Percentiles rank a stretch among this genome's conserved stretches.
Conservation (phyloP, 352 stramenopile genomes). For the Phytophthora fragariae region DNA sequence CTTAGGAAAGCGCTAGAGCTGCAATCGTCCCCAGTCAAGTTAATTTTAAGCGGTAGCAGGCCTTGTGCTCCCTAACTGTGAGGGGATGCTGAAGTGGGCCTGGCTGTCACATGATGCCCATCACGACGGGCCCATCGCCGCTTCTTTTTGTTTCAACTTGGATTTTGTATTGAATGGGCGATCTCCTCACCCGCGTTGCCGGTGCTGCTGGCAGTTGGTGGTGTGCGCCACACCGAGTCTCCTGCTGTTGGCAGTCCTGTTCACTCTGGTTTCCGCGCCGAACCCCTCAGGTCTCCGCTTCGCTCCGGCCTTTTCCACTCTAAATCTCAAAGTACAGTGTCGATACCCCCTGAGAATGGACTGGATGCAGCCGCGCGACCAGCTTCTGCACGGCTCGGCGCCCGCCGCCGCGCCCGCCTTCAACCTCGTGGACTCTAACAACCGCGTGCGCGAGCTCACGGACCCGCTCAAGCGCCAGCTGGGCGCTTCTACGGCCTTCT, state of each 20-base stretch:
- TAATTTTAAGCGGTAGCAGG: too few relatives aligned
- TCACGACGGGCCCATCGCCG: slow-evolving; percentile 18
- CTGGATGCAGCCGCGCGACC: slow-evolving; percentile 63
- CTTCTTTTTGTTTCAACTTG: slow-evolving; percentile 37
- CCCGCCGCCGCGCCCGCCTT: slow-evolving; percentile 57
- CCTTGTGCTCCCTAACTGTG: slow-evolving; percentile 20
- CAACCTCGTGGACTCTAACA: slow-evolving; percentile 75
- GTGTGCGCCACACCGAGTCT: slow-evolving; percentile 28
- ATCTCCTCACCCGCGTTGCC: slow-evolving; percentile 31
- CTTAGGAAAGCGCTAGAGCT: background rate
- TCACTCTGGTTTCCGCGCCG: slow-evolving; percentile 43
- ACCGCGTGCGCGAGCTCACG: slow-evolving; percentile 75
- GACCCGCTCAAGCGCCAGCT: slow-evolving; percentile 48
- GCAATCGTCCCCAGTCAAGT: too few relatives aligned
- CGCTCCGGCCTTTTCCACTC: background rate
- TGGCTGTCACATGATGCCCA: slow-evolving; percentile 30
- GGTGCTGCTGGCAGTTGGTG: slow-evolving; percentile 26
- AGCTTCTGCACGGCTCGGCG: slow-evolving; percentile 44
- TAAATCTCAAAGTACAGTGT: slow-evolving; percentile 6
- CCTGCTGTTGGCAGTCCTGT: slow-evolving; percentile 16
- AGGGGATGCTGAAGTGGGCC: slow-evolving; percentile 10
- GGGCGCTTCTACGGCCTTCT: slow-evolving; percentile 23
- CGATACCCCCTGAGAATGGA: slow-evolving; percentile 44
- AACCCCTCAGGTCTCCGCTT: slow-evolving; percentile 17
- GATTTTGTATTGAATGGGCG: slow-evolving; percentile 22